Evolutionary conservation across 768 basidiomycete genomes (phyloP).

Genomic region (Candolleomyces aberdarensis): DNA sequence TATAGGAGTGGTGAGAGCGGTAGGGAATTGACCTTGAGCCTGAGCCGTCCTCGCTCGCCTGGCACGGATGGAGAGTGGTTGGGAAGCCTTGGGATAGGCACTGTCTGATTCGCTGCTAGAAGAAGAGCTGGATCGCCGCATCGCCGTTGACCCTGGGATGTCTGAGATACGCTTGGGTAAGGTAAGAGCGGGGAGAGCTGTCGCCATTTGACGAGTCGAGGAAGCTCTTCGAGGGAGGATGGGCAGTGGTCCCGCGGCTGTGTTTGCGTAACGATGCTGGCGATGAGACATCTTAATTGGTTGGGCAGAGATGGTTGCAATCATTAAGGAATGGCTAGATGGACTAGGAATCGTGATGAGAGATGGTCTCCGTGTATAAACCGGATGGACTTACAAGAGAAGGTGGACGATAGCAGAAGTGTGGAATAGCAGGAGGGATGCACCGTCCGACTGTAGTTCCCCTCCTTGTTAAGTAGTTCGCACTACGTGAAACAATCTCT

Average conservation of each 20-base stretch:
- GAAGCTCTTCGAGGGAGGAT: constrained; percentile 54
- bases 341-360: not conserved
- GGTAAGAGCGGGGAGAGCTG: not conserved
- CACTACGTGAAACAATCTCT: not conserved
- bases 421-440: not conserved
- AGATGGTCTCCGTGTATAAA: no score
- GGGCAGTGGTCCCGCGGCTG: constrained; percentile 59
- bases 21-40: not conserved
- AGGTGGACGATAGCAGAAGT: not conserved
- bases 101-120: constrained; percentile 2
- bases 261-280: constrained; percentile 41
- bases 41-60: constrained; percentile 1
- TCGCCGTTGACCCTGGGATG: not conserved
- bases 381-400: not conserved
- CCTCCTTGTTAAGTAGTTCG: not conserved
- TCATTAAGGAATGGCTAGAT: constrained; percentile 28
- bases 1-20: not conserved
- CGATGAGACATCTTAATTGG: constrained; percentile 33
- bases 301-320: constrained; percentile 39
- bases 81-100: not conserved
- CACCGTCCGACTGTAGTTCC: not conserved
- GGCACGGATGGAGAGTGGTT: constrained; percentile 6
- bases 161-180: not conserved
- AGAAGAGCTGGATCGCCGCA: constrained; percentile 7
- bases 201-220: constrained; percentile 22